Evolutionary conservation across 805 yeast genomes (phyloP).

Genomic region (Nematodospora valgi): DNA sequence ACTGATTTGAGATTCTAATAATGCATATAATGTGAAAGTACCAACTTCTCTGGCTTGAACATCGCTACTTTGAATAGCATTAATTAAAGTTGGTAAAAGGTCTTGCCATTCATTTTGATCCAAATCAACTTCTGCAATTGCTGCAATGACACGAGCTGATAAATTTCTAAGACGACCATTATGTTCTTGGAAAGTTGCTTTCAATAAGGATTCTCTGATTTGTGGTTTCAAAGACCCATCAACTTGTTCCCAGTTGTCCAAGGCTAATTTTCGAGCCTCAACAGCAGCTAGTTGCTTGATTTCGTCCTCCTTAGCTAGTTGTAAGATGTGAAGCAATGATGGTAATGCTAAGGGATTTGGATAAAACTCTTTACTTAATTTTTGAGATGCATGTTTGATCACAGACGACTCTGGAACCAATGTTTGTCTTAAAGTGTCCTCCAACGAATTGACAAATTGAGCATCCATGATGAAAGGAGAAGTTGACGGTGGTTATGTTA

Average conservation of each 20-base stretch:
- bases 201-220: conserved; percentile 67
- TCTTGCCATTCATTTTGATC: conserved; percentile 66
- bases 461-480: conserved; percentile 58
- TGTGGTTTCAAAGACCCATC: conserved; percentile 50
- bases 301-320: conserved; percentile 63
- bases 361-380: conserved; percentile 72
- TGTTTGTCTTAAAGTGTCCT: conserved; percentile 73
- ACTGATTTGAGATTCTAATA: conserved; percentile 69
- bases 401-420: conserved; percentile 77
- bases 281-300: conserved; percentile 93
- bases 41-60: conserved; percentile 75
- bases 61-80: conserved; percentile 51
- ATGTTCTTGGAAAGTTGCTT: conserved; percentile 64
- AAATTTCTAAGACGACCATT: conserved; percentile 77
- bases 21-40: conserved; percentile 69
- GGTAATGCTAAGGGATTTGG: conserved; percentile 70
- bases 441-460: conserved; percentile 66
- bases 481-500: too few relatives aligned
- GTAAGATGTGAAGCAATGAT: conserved; percentile 77
- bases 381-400: conserved; percentile 78
- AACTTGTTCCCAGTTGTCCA: conserved; percentile 62
- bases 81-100: conserved; percentile 66
- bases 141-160: conserved; percentile 82
- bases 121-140: conserved; percentile 77
- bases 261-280: conserved; percentile 83